A percentile compares a stretch with the other conserved stretches of the same genome.
Conservation (phyloP, 176 grass and related monocot species). For the Triticum timopheevii region DNA sequence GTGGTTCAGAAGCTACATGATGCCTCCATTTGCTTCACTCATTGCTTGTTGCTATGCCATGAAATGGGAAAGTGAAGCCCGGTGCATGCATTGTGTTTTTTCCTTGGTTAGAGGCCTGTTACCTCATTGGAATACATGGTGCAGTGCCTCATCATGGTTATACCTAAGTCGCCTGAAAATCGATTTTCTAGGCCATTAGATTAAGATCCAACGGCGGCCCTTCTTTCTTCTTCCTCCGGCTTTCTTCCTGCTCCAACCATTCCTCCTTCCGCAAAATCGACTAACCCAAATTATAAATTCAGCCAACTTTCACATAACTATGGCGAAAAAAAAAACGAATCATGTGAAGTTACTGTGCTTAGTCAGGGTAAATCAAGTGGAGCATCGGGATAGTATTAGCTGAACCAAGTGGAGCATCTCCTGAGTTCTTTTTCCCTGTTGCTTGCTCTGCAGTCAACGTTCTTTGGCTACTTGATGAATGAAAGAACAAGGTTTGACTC, state of each 20-base stretch:
- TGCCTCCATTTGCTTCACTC: constrained; percentile 46
- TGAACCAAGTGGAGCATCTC: background rate
- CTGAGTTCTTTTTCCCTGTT: background rate
- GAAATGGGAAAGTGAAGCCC: background rate
- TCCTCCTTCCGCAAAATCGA: too few species aligned
- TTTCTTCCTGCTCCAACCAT: too few species aligned
- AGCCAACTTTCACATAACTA: too few species aligned
- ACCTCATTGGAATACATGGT: constrained; percentile 18
- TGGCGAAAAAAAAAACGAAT: background rate
- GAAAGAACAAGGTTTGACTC: constrained; percentile 33
- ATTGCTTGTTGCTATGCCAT: constrained; percentile 23
- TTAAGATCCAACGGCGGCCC: too few species aligned
- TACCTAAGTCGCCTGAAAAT: too few species aligned
- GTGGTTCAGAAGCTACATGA: constrained; percentile 54
- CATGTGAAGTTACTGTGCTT: background rate
- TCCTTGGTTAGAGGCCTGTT: constrained; percentile 24
- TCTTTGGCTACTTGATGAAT: background rate
- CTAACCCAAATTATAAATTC: too few species aligned
- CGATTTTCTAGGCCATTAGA: too few species aligned
- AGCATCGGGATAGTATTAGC: background rate
- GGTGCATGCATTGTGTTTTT: constrained; percentile 10
- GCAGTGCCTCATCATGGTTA: background rate
- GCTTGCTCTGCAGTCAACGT: background rate
- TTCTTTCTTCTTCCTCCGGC: too few species aligned
- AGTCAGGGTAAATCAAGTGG: background rate